Evolutionary conservation across 2,329 filamentous ascomycete genomes (phyloP), one percentile per base, ranked within the genome.

Genomic region (Diaporthe nobilis): DNA sequence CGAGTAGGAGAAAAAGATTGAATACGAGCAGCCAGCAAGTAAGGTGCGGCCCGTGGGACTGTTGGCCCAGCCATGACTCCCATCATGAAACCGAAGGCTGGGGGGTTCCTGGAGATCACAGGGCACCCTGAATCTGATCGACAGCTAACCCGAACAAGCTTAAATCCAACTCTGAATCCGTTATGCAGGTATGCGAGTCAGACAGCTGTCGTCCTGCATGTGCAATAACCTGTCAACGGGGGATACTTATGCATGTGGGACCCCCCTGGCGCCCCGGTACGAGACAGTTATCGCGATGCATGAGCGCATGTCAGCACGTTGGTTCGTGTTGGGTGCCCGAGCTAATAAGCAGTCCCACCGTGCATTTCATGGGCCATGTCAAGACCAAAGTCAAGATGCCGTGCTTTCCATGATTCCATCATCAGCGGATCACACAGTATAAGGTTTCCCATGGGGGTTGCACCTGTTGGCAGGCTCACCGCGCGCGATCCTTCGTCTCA

Each of bases 61-160:
- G 22, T 17, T 68, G 44, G 47, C 63, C 15, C 9, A 22, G 65
- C 49, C 42, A 70, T 55, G 65, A 70, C 65, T 70, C 65, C 65
- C 65, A 70, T 39, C 12, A 9, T 70, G 65, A 70, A 70, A 70
- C 65, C 39, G 5, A 70, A 28, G 47, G n/a, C 65, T 42, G 49
- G 65, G 65, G 47, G 34, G n/a, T 53, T 39, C 47, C 47, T 53
- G 47, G 47, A 39, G 31, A 31, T 22, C 7, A 15, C n/a, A 42
- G 34, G 49, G 49, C 34, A 4, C 49, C 65, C 22, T 25, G 34
- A 0, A 22, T 4, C n/a, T 55, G 65, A 70, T 70, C 65, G 65
- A 70, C 65, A 28, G 65, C 65, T 70, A 70, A 42, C 65, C 65
- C 65, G 49, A 70, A 55, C 65, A 70, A 70, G 65, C 65, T 70